Evolutionary conservation across 1,284 basidiomycete species (phyloP).

Genomic region (Trichosporon sp.): DNA sequence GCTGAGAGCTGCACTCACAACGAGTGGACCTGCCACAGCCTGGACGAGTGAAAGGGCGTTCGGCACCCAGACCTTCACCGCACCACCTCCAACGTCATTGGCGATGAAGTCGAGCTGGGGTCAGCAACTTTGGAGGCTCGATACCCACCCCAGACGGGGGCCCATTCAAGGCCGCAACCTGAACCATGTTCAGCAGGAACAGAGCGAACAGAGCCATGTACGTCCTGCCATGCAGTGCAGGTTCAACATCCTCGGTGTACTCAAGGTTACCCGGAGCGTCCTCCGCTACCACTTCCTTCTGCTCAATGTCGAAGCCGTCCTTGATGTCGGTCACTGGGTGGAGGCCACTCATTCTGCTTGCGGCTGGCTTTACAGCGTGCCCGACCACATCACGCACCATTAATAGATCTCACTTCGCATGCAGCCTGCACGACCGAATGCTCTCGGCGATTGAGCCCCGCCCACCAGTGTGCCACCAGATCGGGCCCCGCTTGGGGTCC

Average conservation of each 20-base stretch:
- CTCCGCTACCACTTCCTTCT: neutral
- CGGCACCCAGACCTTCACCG: conserved; percentile 10
- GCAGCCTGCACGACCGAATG: too few relatives aligned
- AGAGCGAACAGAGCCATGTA: conserved; percentile 6
- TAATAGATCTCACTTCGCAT: too few relatives aligned
- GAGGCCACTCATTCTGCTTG: too few relatives aligned
- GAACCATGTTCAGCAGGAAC: conserved; percentile 9
- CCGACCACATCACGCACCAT: too few relatives aligned
- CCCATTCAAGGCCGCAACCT: conserved; percentile 7
- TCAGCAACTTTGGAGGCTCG: neutral
- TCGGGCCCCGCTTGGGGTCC: too few relatives aligned
- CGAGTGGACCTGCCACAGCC: conserved; percentile 7
- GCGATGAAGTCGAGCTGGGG: conserved; percentile 13
- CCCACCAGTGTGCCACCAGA: too few relatives aligned
- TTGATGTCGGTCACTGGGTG: neutral
- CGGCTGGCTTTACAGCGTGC: too few relatives aligned
- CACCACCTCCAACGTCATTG: neutral
- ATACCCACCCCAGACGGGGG: neutral
- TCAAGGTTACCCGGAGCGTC: neutral
- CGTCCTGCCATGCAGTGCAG: conserved; percentile 2
- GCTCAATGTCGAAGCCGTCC: neutral
- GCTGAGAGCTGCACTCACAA: conserved; percentile 1
- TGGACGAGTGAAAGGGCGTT: conserved; percentile 13
- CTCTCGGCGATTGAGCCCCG: too few relatives aligned
- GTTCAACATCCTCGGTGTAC: conserved; percentile 9